Base-by-base conservation (phyloP, 2,329 filamentous ascomycete species). In the Xylariales sp. region DNA sequence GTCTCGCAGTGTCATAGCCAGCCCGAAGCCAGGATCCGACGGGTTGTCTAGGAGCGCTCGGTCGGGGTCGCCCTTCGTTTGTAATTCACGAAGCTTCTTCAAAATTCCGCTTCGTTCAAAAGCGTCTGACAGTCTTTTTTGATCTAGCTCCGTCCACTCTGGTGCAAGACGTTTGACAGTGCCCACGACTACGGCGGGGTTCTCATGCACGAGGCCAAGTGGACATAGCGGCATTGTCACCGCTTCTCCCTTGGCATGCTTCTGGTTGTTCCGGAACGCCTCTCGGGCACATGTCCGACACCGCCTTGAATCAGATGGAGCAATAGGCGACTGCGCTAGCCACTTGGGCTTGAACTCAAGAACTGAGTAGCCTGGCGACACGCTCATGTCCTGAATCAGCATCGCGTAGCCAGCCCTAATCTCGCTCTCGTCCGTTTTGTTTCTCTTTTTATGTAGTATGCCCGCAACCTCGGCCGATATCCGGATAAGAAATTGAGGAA, bases 281-380 rank as follows among this genome's bases (percentile, higher is more conserved):
- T 83, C 80, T 53, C 81, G 81, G 45, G 93, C 93, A 77, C 93
- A 96, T 46, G 91, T 93, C 39, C 93, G 88, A 80, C 93, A 96
- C 58, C 91, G 84, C 58, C 83, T 85, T 48, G 91, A 87, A 34
- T 81, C 79, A 0, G 76, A 32, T 1, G 92, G 93, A 0, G 92
- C 92, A 45, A 87, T 89, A 3, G 90, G 91, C 1, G 92, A 94
- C 77, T 94, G 92, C 8, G 85, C 81, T 32, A 96, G 86, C 93
- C 93, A 96, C 80, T 96, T 96, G 14, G 93, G 92, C 77, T 96
- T 96, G 80, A 95, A 91, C 77, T 95, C 91, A 64, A 92, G 81
- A 39, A 91, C 70, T 12, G 79, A 73, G 57, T 82, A 78, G 48
- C 68, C 52, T 55, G 78, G 55, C 23, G 71, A 67, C 30, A 83